A percentile compares a stretch with the other conserved stretches of the same genome.
phyloP scores from a whole-genome alignment of 1,284 basidiomycete species.

The Chondrostereum purpureum region DNA sequence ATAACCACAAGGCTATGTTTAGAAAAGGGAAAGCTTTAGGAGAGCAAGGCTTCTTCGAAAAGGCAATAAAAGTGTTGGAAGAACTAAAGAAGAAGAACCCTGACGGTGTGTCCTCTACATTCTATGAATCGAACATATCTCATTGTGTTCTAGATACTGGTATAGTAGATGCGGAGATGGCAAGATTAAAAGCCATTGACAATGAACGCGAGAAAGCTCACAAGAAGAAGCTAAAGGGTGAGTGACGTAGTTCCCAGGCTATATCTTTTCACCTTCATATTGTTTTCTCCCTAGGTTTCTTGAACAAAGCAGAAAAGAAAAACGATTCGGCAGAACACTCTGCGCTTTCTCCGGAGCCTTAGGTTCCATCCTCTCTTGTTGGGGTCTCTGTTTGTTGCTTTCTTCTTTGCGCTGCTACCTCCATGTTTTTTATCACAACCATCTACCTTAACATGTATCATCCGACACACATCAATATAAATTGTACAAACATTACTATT shows the following conservation, averaged over 20 bases:
- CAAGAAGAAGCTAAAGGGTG: conserved; percentile 72
- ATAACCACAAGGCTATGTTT: conserved; percentile 72
- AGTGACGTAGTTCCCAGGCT: conserved; percentile 1
- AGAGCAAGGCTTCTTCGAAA: conserved; percentile 69
- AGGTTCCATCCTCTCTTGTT: neutral
- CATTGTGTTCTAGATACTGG: conserved; percentile 40
- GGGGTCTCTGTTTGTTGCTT: neutral
- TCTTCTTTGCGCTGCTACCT: neutral
- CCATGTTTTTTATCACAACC: neutral
- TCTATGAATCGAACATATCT: conserved; percentile 1
- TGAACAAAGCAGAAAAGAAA: conserved; percentile 22
- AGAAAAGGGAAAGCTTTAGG: conserved; percentile 74
- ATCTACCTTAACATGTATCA: neutral
- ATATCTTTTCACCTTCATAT: neutral
- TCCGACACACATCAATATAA: neutral
- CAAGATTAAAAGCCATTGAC: conserved; percentile 50
- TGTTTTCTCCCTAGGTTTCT: conserved; percentile 23
- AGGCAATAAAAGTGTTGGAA: conserved; percentile 54
- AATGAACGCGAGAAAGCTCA: conserved; percentile 57
- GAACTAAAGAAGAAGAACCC: conserved; percentile 59
- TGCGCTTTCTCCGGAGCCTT: conserved; percentile 1
- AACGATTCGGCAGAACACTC: conserved; percentile 1
- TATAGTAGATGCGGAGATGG: conserved; percentile 53
- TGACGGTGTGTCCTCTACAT: conserved; percentile 33
- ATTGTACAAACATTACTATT: neutral